phyloP scores from a whole-genome alignment of 371 early-diverging fungal species.

The Parasitella parasitica region DNA sequence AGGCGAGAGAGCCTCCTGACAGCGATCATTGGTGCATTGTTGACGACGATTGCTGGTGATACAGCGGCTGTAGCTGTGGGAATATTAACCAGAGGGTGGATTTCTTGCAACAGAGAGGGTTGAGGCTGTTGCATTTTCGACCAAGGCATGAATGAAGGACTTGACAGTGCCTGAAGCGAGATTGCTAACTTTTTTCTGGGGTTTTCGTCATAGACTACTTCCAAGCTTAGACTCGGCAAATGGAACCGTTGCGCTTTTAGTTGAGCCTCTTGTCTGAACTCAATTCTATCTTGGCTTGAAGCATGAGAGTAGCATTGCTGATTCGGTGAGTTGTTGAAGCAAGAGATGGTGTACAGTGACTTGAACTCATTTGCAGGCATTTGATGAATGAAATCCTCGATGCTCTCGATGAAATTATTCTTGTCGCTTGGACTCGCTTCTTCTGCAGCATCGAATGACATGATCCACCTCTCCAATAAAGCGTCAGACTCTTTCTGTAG shows the following conservation, averaged over 20 bases:
- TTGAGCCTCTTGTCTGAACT: slow-evolving; percentile 44
- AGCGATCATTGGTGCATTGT: slow-evolving; percentile 6
- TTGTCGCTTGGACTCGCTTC: background rate
- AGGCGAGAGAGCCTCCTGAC: slow-evolving; percentile 39
- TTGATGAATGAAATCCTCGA: background rate
- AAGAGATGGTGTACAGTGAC: slow-evolving; percentile 13
- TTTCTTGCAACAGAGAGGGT: background rate
- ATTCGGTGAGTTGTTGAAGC: slow-evolving; percentile 17
- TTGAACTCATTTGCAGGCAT: background rate
- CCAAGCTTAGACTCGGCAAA: slow-evolving; percentile 23
- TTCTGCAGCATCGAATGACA: slow-evolving; percentile 2
- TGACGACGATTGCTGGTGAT: background rate
- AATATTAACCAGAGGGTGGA: slow-evolving; percentile 5
- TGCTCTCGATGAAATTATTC: background rate
- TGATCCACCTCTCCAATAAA: slow-evolving; percentile 18
- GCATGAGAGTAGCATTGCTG: slow-evolving; percentile 34
- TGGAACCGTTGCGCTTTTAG: slow-evolving; percentile 45
- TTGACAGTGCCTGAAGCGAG: background rate
- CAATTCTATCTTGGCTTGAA: slow-evolving; percentile 22
- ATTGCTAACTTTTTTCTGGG: slow-evolving; percentile 9
- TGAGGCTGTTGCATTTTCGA: slow-evolving; percentile 6
- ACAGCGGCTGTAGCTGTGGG: background rate
- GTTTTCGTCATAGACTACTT: slow-evolving; percentile 44
- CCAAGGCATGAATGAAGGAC: slow-evolving; percentile 5
- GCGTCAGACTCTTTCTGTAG: slow-evolving; percentile 11